phyloP scores from a whole-genome alignment of 495 filamentous ascomycete genomes.

The Xylaria scruposa region DNA sequence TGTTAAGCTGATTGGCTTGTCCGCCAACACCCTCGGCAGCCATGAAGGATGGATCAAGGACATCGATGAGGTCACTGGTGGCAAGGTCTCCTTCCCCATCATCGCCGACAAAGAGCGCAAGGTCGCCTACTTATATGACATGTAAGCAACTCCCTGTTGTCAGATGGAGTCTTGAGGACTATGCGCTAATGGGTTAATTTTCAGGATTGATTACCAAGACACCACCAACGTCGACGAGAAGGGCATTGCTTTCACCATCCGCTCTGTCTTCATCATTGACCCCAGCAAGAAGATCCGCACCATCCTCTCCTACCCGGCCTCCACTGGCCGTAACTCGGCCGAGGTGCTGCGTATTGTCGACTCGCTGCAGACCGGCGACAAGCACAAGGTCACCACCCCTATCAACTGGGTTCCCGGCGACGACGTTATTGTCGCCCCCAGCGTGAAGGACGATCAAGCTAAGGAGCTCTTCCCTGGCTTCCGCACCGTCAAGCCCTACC shows the following conservation, averaged over 20 bases:
- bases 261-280: conserved; percentile 98
- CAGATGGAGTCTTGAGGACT: neutral
- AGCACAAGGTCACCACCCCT: conserved; percentile 90
- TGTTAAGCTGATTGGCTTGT: conserved; percentile 95
- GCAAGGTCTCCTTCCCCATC: conserved; percentile 88
- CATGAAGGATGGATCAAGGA: conserved; percentile 89
- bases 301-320: conserved; percentile 96
- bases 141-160: conserved; percentile 63
- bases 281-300: conserved; percentile 97
- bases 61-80: conserved; percentile 89
- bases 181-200: neutral
- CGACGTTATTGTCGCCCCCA: conserved; percentile 95
- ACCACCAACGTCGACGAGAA: conserved; percentile 89
- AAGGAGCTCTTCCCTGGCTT: conserved; percentile 90
- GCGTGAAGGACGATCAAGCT: conserved; percentile 84
- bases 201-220: conserved; percentile 79
- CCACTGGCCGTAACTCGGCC: conserved; percentile 94
- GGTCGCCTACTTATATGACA: conserved; percentile 91
- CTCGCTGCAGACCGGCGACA: conserved; percentile 96
- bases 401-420: conserved; percentile 92
- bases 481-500: conserved; percentile 93
- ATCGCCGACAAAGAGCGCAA: conserved; percentile 96
- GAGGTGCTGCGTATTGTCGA: conserved; percentile 96
- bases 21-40: conserved; percentile 75
- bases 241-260: conserved; percentile 98